phyloP scores from a whole-genome alignment of 83 land plant genomes.

The Thuja plicata region DNA sequence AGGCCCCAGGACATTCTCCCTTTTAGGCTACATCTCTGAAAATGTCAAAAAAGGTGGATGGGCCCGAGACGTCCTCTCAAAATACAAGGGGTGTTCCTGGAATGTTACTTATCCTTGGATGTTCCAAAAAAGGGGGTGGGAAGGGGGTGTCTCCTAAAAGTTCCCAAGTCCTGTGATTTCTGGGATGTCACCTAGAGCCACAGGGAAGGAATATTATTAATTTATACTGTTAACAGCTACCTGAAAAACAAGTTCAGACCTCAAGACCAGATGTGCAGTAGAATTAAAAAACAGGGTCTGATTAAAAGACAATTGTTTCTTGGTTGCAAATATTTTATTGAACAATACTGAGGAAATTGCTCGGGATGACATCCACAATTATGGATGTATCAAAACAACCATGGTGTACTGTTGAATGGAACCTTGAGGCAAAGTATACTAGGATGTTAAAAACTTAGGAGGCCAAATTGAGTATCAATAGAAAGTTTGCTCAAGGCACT shows the following conservation, averaged over 20 bases:
- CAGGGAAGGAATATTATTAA: not conserved
- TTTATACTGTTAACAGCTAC: not conserved
- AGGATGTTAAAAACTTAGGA: not conserved
- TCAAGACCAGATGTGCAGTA: not conserved
- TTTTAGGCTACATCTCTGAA: too few species aligned
- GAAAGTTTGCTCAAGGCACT: slow-evolving; percentile 5
- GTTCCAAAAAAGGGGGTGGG: too few species aligned
- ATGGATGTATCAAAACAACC: not conserved
- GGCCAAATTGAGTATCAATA: not conserved
- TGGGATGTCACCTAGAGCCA: too few species aligned
- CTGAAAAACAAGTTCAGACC: not conserved
- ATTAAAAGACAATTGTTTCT: not conserved
- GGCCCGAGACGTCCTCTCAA: too few species aligned
- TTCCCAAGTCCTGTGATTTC: too few species aligned
- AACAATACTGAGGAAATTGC: not conserved
- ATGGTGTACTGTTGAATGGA: not conserved
- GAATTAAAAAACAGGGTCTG: not conserved
- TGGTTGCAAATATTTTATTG: not conserved
- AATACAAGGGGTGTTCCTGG: too few species aligned
- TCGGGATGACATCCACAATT: not conserved
- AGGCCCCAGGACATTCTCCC: too few species aligned
- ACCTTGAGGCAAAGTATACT: not conserved
- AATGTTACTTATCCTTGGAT: too few species aligned
- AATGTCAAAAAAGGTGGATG: too few species aligned
- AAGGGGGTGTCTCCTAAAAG: too few species aligned